Evolutionary conservation across 805 yeast species (phyloP).

Genomic region (Candida quercuum): DNA sequence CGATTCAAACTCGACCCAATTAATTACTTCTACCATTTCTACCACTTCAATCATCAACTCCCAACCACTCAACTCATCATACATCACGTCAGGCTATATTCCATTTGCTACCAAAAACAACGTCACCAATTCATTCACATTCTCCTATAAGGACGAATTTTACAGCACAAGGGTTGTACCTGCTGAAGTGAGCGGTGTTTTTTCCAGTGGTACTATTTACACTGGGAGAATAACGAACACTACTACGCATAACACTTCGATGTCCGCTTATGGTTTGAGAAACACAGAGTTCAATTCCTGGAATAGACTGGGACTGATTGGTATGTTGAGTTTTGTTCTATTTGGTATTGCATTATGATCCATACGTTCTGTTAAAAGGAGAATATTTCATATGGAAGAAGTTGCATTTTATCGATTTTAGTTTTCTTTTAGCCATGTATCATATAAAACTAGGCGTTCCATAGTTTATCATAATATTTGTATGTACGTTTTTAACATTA

Average conservation of each 20-base stretch:
- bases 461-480: no score
- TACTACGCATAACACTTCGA: conserved; percentile 1
- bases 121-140: conserved; percentile 13
- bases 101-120: conserved; percentile 43
- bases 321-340: not conserved
- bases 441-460: no score
- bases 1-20: conserved; percentile 1
- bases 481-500: no score
- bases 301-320: not conserved
- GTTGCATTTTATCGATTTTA: no score
- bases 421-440: no score
- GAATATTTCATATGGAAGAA: no score
- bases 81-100: conserved; percentile 38
- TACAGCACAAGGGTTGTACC: conserved; percentile 1
- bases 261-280: not conserved
- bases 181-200: conserved; percentile 10
- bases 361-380: no score
- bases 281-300: not conserved
- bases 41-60: not conserved
- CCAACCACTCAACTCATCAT: conserved; percentile 11
- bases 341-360: conserved; percentile 1
- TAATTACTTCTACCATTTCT: not conserved
- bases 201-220: conserved; percentile 10
- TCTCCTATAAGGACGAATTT: conserved; percentile 1
- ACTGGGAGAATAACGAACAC: conserved; percentile 11